Percentiles rank a stretch among this genome's conserved stretches.
Conservation (phyloP, 148 eudicot genomes). For the Rhododendron ferrugineum region DNA sequence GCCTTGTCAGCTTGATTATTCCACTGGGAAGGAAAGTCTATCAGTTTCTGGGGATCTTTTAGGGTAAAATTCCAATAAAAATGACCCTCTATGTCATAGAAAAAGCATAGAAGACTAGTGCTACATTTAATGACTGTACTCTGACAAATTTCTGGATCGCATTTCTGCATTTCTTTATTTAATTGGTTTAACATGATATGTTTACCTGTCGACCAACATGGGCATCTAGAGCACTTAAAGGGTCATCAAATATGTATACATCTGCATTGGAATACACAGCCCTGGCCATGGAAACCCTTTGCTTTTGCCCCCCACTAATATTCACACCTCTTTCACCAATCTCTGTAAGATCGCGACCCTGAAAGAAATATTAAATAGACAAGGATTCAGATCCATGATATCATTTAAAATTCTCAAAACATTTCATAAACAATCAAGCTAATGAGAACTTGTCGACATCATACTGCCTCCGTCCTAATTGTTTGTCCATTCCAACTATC, state of each 20-base stretch:
- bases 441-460: neutral
- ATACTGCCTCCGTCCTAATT: neutral
- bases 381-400: neutral
- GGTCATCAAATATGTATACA: conserved; percentile 58
- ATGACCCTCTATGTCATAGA: neutral
- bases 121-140: too few relatives aligned
- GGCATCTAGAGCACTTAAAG: conserved; percentile 58
- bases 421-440: neutral
- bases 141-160: neutral
- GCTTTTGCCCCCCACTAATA: conserved; percentile 65
- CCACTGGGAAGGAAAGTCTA: neutral
- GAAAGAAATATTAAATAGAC: conserved; percentile 10
- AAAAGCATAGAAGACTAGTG: neutral
- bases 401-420: neutral
- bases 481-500: neutral
- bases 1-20: neutral
- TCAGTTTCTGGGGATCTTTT: neutral
- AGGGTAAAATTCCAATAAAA: neutral
- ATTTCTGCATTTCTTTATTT: neutral
- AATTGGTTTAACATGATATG: neutral
- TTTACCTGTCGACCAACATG: conserved; percentile 57
- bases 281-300: conserved; percentile 63
- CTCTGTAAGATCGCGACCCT: conserved; percentile 61
- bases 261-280: conserved; percentile 59
- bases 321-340: conserved; percentile 74